Base-by-base conservation (phyloP, 2,329 filamentous ascomycete genomes). In the Epichloe sylvatica region DNA sequence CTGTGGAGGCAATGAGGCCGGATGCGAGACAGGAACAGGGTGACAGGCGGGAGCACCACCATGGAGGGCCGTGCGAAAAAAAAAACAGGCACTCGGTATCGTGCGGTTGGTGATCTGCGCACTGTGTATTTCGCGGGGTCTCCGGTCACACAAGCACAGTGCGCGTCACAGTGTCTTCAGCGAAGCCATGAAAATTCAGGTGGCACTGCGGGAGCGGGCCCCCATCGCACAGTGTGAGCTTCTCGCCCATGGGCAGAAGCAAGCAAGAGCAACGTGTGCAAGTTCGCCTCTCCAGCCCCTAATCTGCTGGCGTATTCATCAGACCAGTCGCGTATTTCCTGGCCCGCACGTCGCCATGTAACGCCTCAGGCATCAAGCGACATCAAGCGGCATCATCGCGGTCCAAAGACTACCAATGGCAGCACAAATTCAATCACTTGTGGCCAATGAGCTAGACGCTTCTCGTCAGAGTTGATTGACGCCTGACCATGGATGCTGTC, bases 321-420 rank as follows among this genome's bases (percentile, higher is more conserved):
- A 59, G 57, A 48, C 58, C 54, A 57, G 50, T 12, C 43, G 54
- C 59, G 60, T 61, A 62, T 40, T 51, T 61, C 48, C 57, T 39
- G 43, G 56, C 47, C 57, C 56, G 55, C 50, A 5, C 23, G 1
- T 36, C 19, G 9, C 45, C 45, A n/a, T 9, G 44, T 50, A 37
- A 39, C 60, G 63, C 63, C 64, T 66, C 47, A 65, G 64, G 64
- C 64, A 48, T 30, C 8, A 11, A 1, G 21, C 21, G 5, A 12
- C 23, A 30, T 30, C 3, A 30, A 39, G 23, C 45, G 48, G 51
- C 48, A 48, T 23, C 45, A 52, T 48, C 21, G 34, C 49, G 41
- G 51, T 46, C 41, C 45, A 50, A 52, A 42, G 35, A 7, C 41
- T 23, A 39, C 39, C 47, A 52, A 47, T 47, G 47, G 51, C 25